These are phyloP conservation scores for Xerocomus potaroensis DNA, from an alignment of 768 basidiomycete species.

Conservation along the genomic window DNA sequence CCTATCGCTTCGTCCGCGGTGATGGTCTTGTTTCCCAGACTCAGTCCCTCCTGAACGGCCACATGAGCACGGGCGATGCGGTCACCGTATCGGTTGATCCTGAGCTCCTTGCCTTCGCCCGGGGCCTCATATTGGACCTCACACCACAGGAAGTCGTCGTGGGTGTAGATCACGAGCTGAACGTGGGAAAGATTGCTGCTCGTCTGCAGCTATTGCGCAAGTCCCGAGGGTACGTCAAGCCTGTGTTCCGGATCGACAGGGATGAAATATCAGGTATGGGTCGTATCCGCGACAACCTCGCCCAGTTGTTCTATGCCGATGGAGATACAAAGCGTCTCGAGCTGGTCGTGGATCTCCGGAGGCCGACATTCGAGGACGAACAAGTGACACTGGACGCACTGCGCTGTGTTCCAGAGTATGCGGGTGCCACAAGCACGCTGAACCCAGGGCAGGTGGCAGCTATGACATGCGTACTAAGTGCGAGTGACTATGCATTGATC, in stretches of 20 bases:
- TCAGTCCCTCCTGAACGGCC: slow-evolving; percentile 61
- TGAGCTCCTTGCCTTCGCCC: slow-evolving; percentile 73
- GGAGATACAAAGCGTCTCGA: slow-evolving; percentile 64
- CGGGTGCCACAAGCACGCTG: slow-evolving; percentile 38
- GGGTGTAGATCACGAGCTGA: slow-evolving; percentile 81
- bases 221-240: slow-evolving; percentile 8
- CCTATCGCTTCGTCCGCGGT: slow-evolving; percentile 64
- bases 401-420: slow-evolving; percentile 27
- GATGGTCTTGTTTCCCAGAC: slow-evolving; percentile 5
- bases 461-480: slow-evolving; percentile 66
- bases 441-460: slow-evolving; percentile 74
- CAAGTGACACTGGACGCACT: slow-evolving; percentile 12
- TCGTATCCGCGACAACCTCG: slow-evolving; percentile 85
- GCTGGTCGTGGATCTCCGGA: slow-evolving; percentile 77
- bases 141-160: slow-evolving; percentile 59
- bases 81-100: slow-evolving; percentile 87
- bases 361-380: slow-evolving; percentile 56
- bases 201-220: slow-evolving; percentile 30
- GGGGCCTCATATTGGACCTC: slow-evolving; percentile 80
- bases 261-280: slow-evolving; percentile 91
- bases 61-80: slow-evolving; percentile 76
- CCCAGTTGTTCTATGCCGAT: slow-evolving; percentile 78
- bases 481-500: slow-evolving; percentile 87
- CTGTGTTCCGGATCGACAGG: slow-evolving; percentile 83
- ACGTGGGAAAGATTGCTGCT: slow-evolving; percentile 42